A percentile compares a stretch with the other conserved stretches of the same genome.
These are phyloP conservation scores for Colletotrichum nymphaeae DNA, from an alignment of 2,329 filamentous ascomycete genomes.

Conservation along the genomic window DNA sequence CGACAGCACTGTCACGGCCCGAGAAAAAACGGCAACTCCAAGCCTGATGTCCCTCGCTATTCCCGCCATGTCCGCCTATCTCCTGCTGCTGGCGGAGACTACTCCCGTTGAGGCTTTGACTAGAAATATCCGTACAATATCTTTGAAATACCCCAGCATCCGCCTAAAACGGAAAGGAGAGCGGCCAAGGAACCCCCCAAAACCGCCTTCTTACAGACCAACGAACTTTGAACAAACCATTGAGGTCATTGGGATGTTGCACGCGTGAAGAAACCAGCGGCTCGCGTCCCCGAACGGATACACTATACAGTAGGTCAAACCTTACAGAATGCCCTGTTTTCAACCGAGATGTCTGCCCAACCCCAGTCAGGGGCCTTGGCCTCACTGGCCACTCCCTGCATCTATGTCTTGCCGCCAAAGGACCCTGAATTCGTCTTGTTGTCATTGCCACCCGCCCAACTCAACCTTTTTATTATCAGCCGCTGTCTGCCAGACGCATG, in stretches of 20 bases:
- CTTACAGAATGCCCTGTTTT: conserved; percentile 10
- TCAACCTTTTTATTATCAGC: conserved; percentile 3
- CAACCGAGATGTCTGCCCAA: neutral
- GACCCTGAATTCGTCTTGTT: conserved; percentile 17
- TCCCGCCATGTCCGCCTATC: neutral
- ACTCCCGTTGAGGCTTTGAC: no score
- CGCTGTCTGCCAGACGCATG: neutral
- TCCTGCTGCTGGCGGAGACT: neutral
- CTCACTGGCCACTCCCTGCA: conserved; percentile 14
- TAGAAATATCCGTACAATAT: neutral
- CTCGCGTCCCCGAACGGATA: neutral
- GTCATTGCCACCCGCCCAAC: conserved; percentile 1
- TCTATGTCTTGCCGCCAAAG: neutral
- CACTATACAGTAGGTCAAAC: neutral
- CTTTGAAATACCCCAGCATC: neutral
- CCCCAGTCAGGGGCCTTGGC: conserved; percentile 2
- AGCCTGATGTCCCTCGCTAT: neutral
- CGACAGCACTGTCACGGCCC: neutral
- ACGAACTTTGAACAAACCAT: neutral
- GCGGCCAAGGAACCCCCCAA: neutral
- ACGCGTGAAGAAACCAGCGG: neutral
- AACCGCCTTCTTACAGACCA: neutral
- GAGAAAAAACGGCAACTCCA: conserved; percentile 13
- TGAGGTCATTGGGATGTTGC: neutral
- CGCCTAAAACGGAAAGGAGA: neutral